Evolutionary conservation across 2,329 filamentous ascomycete species (phyloP).

Genomic region (Epichloe hybrida): DNA sequence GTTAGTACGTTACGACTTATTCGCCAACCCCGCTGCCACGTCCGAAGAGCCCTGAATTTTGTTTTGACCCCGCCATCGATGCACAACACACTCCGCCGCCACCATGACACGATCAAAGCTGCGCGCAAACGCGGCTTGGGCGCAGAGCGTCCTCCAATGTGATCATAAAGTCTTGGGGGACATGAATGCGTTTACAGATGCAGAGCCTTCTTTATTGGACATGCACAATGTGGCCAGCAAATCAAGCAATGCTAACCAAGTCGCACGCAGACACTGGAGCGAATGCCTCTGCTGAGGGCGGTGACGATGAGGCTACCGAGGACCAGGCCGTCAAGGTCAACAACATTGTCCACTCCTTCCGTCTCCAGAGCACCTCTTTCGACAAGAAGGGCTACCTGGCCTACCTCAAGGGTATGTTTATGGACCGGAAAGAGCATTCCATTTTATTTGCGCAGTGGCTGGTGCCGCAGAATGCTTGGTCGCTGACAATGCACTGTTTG

Average conservation of each 20-base stretch:
- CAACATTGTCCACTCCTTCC: conserved; percentile 89
- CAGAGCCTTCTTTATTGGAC: not conserved
- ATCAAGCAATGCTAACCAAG: not conserved
- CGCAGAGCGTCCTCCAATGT: too few species aligned
- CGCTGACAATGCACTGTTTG: not conserved
- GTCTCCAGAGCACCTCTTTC: conserved; percentile 62
- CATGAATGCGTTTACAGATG: not conserved
- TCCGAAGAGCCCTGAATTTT: not conserved
- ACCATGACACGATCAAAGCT: not conserved
- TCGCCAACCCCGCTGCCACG: not conserved
- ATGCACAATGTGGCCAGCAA: not conserved
- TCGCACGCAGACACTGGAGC: conserved; percentile 63
- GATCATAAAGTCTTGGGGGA: not conserved
- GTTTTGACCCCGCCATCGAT: not conserved
- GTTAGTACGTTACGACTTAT: conserved; percentile 44
- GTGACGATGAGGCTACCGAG: conserved; percentile 65
- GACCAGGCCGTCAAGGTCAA: conserved; percentile 64
- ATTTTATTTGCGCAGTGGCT: too few species aligned
- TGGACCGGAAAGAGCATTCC: not conserved
- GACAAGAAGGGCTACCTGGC: conserved; percentile 78
- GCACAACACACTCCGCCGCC: not conserved
- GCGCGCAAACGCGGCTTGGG: not conserved
- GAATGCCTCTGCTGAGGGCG: conserved; percentile 93
- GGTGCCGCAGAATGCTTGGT: not conserved
- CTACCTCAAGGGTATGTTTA: conserved; percentile 67